Percentiles rank a stretch among this genome's conserved stretches.
These are phyloP conservation scores for Monascus purpureus DNA, from an alignment of 495 filamentous ascomycete genomes.

Conservation along the genomic window DNA sequence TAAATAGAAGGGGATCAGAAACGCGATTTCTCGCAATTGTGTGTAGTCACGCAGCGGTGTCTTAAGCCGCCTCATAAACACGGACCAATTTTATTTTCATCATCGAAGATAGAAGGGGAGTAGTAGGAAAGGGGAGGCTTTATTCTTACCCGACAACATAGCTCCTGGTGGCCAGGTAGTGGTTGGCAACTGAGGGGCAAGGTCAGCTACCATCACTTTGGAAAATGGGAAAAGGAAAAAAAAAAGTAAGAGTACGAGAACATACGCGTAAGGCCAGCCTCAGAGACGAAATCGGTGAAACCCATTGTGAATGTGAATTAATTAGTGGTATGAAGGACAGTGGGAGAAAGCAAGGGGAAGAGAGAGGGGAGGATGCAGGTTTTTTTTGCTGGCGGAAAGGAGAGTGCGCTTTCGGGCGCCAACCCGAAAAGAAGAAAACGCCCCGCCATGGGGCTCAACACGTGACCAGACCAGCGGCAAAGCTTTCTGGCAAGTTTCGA, in stretches of 20 bases:
- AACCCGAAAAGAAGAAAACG: too few species aligned
- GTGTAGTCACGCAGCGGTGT: conserved; percentile 82
- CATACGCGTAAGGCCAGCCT: conserved; percentile 76
- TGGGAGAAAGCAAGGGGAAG: conserved; percentile 10
- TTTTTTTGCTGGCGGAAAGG: conserved; percentile 10
- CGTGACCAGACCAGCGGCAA: conserved; percentile 21
- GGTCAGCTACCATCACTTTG: conserved; percentile 23
- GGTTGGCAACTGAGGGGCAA: conserved; percentile 66
- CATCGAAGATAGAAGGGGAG: conserved; percentile 32
- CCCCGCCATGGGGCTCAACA: conserved; percentile 16
- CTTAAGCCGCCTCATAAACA: conserved; percentile 99
- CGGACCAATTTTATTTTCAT: conserved; percentile 95
- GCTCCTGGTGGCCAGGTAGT: conserved; percentile 77
- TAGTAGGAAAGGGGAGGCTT: conserved; percentile 5
- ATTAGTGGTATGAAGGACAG: conserved; percentile 9
- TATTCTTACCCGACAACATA: conserved; percentile 79
- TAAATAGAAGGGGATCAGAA: conserved; percentile 53
- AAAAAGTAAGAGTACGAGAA: conserved; percentile 11
- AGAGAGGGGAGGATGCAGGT: conserved; percentile 12
- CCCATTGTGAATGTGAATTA: conserved; percentile 54
- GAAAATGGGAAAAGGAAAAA: conserved; percentile 7
- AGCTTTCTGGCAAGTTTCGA: conserved; percentile 16
- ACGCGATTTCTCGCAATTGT: conserved; percentile 63
- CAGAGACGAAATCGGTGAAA: conserved; percentile 83
- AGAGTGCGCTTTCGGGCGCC: conserved; percentile 22